phyloP scores from a whole-genome alignment of 371 early-diverging fungal genomes.

The Mucor indicus region DNA sequence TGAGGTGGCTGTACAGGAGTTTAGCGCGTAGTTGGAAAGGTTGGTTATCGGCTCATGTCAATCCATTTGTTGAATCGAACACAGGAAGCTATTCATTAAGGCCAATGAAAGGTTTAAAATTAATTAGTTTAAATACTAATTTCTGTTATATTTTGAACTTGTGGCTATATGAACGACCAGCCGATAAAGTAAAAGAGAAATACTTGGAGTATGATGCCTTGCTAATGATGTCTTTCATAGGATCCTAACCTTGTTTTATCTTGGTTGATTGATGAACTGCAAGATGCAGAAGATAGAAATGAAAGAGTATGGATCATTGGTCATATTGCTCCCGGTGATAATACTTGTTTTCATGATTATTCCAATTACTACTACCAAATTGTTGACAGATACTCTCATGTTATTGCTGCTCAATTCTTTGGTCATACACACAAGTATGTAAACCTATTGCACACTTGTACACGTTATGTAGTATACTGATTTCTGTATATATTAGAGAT shows the following conservation, averaged over 20 bases:
- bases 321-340: constrained; percentile 53
- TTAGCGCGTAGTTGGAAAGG: constrained; percentile 51
- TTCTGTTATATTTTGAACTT: constrained; percentile 60
- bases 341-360: constrained; percentile 57
- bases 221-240: constrained; percentile 5
- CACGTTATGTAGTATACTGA: too few relatives aligned
- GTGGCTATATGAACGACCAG: constrained; percentile 44
- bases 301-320: constrained; percentile 62
- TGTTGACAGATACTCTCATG: constrained; percentile 57
- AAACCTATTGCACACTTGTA: not conserved
- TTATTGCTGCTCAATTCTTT: constrained; percentile 61
- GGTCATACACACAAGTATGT: constrained; percentile 56
- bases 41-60: constrained; percentile 37
- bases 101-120: constrained; percentile 44
- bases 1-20: constrained; percentile 47
- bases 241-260: constrained; percentile 53
- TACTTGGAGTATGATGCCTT: too few relatives aligned
- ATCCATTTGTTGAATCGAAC: constrained; percentile 28
- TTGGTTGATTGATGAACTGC: constrained; percentile 52
- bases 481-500: constrained; percentile 26
- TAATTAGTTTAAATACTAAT: constrained; percentile 64
- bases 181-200: constrained; percentile 22
- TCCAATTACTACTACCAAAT: constrained; percentile 58
- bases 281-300: constrained; percentile 49
- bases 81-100: constrained; percentile 48